Evolutionary conservation across 139 green algal species (phyloP).

Genomic region (Parachlorella kessleri): DNA sequence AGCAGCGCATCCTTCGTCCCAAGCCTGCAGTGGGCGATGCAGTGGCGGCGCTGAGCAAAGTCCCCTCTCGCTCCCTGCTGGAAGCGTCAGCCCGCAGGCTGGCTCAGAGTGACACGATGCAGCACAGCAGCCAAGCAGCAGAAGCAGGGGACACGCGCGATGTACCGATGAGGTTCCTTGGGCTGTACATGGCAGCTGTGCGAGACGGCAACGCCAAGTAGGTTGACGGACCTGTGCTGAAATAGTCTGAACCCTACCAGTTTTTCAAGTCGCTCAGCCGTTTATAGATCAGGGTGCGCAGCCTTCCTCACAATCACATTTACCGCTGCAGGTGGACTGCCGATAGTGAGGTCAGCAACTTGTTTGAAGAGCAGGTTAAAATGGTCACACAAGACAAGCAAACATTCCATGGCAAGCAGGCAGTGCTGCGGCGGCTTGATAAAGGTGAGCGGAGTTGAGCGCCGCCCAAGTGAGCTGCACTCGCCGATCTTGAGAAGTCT

Average conservation of each 20-base stretch:
- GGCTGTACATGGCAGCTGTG: slow-evolving; percentile 26
- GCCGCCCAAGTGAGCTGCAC: no score
- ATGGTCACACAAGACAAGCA: slow-evolving; percentile 44
- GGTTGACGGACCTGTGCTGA: not conserved
- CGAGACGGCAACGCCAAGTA: not conserved
- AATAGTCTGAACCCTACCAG: no score
- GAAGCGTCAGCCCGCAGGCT: slow-evolving; percentile 10
- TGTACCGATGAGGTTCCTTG: slow-evolving; percentile 21
- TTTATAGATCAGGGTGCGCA: not conserved
- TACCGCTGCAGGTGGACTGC: slow-evolving; percentile 23
- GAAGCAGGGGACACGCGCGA: not conserved
- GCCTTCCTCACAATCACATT: not conserved
- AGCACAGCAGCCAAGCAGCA: not conserved
- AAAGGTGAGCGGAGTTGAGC: no score
- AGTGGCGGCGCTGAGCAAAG: no score
- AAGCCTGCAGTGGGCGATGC: no score
- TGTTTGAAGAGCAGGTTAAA: slow-evolving; percentile 35
- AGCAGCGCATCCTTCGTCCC: no score
- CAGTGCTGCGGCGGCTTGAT: slow-evolving; percentile 38
- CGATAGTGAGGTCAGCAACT: slow-evolving; percentile 6
- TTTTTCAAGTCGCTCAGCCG: not conserved
- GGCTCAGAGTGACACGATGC: not conserved
- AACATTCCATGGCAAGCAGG: slow-evolving; percentile 27
- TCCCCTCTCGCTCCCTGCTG: slow-evolving; percentile 11
- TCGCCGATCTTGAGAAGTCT: no score